Evolutionary conservation across 2,329 filamentous ascomycete species (phyloP).

Genomic region (Zymoseptoria pseudotritici): DNA sequence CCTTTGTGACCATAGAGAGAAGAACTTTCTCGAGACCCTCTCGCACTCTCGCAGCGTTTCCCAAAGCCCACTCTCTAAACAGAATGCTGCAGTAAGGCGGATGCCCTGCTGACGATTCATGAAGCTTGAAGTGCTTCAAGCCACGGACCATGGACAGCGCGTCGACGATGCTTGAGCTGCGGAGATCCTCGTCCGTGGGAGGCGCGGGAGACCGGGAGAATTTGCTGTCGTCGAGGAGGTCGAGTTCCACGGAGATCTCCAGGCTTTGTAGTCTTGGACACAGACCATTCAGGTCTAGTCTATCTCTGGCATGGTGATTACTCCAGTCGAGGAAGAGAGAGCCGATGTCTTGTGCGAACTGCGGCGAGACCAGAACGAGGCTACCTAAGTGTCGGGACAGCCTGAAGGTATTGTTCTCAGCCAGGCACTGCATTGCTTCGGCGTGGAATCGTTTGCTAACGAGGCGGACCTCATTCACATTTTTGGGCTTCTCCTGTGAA

Average conservation of each 20-base stretch:
- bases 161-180: not conserved
- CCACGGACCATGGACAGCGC: not conserved
- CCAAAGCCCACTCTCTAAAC: too few relatives aligned
- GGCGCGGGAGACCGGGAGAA: not conserved
- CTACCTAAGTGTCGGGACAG: not conserved
- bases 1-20: too few relatives aligned
- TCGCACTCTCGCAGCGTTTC: too few relatives aligned
- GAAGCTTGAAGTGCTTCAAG: not conserved
- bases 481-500: not conserved
- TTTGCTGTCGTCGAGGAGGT: not conserved
- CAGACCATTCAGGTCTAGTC: not conserved
- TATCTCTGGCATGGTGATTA: not conserved
- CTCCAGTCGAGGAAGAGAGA: not conserved
- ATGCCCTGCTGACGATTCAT: too few relatives aligned
- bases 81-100: too few relatives aligned
- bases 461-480: not conserved
- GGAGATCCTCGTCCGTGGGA: not conserved
- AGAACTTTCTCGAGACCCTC: too few relatives aligned
- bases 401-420: conserved; percentile 1
- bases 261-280: not conserved
- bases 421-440: conserved; percentile 1
- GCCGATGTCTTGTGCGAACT: not conserved
- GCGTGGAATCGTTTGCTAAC: not conserved
- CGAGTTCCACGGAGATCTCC: not conserved
- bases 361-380: not conserved